Evolutionary conservation across 192 early-diverging fungal genomes (phyloP).

Genomic region (Linnemannia zychae): DNA sequence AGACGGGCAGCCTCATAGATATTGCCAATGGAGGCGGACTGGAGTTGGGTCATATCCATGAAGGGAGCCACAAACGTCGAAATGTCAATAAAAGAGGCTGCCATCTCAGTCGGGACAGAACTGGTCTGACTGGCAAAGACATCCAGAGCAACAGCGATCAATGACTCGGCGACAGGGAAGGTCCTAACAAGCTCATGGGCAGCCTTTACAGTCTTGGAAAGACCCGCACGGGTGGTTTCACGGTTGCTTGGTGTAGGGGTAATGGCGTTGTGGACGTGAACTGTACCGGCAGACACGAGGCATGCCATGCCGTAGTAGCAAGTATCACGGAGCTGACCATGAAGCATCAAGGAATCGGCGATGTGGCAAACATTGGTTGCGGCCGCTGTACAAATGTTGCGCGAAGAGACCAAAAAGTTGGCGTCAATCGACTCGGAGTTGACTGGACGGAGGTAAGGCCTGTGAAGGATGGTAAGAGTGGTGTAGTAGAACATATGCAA

Average conservation of each 20-base stretch:
- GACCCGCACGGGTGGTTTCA: constrained; percentile 32
- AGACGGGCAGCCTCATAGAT: constrained; percentile 37
- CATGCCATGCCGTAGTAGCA: constrained; percentile 35
- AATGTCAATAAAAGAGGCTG: constrained; percentile 24
- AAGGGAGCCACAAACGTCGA: constrained; percentile 23
- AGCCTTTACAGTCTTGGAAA: constrained; percentile 33
- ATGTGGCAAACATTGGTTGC: constrained; percentile 54
- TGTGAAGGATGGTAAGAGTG: constrained; percentile 63
- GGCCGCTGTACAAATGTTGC: constrained; percentile 47
- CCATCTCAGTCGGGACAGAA: constrained; percentile 22
- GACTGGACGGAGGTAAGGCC: constrained; percentile 57
- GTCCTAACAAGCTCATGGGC: constrained; percentile 33
- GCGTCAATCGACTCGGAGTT: constrained; percentile 17
- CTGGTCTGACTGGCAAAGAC: constrained; percentile 31
- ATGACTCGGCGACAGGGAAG: constrained; percentile 27
- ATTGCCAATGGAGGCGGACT: constrained; percentile 24
- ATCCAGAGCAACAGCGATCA: constrained; percentile 31
- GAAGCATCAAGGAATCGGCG: constrained; percentile 38
- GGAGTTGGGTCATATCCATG: constrained; percentile 27
- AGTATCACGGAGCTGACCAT: constrained; percentile 27
- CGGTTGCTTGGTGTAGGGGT: constrained; percentile 20
- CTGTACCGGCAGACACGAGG: constrained; percentile 47
- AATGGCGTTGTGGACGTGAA: constrained; percentile 53
- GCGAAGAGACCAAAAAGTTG: constrained; percentile 35
- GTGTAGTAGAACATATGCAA: constrained; percentile 68